Base-by-base conservation (phyloP, 148 eudicot species). In the Arctostaphylos glauca region DNA sequence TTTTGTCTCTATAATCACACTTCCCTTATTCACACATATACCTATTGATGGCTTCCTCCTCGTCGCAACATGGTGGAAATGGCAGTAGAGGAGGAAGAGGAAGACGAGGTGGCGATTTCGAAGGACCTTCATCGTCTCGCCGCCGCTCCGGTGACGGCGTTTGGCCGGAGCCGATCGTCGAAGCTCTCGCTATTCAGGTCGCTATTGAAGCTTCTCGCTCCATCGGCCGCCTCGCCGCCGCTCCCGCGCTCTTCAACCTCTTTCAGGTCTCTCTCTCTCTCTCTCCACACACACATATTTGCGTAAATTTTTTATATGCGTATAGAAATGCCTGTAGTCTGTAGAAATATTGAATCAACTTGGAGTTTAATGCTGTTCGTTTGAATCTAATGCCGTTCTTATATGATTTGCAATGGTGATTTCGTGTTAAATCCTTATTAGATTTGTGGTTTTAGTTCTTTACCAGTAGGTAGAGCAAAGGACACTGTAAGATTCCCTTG, bases 111-210 rank as follows among this genome's bases (percentile, higher is more conserved):
- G 76, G 83, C 2, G 87, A 86, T n/a, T 86, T 55, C 16, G 89
- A 84, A 76, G 89, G 85, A 0, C 89, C 92, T n/a, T 86, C 93
- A 2, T 88, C 92, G 5, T 80, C 89, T 18, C 78, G 88, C 13
- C 53, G 67, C 5, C 83, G 88, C 13, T 82, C 75, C 25, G 84
- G 85, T 49, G 79, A 89, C 23, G 90, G 83, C 5, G 94, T 94
- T 4, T 95, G 98, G 98, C 98, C 98, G 15, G 98, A 92, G 86
- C 98, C 96, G 0, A 91, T 95, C 67, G 80, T 95, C 2, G 98
- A 95, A 83, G 93, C 94, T 6, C 88, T 95, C 9, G 93, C 94
- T 38, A 46, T 85, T 12, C 92, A 88, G 76, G 87, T 92, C 4
- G 98, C 98, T 59, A n/a, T 85, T 78, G 91, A 90, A 41, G 91